phyloP scores from a whole-genome alignment of 768 basidiomycete species.

The Lyophyllum atratum region DNA sequence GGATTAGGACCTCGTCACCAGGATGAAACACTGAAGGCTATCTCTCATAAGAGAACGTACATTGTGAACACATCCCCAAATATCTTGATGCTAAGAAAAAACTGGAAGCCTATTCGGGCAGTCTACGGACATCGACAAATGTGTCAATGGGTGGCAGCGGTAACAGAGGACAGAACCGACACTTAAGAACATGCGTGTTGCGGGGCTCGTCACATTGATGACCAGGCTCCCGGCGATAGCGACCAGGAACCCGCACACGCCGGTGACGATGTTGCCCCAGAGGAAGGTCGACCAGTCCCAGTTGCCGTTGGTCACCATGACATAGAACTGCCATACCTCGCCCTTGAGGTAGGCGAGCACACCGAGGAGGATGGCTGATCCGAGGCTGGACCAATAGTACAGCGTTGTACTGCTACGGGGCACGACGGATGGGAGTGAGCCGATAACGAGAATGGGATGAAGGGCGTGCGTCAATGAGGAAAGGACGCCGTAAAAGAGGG shows the following conservation, averaged over 20 bases:
- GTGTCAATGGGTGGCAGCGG: not conserved
- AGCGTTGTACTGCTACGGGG: slow-evolving; percentile 71
- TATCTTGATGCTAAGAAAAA: slow-evolving; percentile 64
- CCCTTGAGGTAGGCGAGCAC: slow-evolving; percentile 66
- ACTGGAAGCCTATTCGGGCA: slow-evolving; percentile 74
- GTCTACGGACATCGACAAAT: slow-evolving; percentile 44
- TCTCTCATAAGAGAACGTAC: slow-evolving; percentile 37
- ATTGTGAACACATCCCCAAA: slow-evolving; percentile 69
- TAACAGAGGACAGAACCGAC: slow-evolving; percentile 19
- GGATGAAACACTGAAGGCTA: not conserved
- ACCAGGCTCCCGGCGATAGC: slow-evolving; percentile 77
- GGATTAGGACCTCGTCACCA: not conserved
- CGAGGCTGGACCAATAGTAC: slow-evolving; percentile 76
- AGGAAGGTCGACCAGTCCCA: slow-evolving; percentile 31
- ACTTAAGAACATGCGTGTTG: slow-evolving; percentile 80
- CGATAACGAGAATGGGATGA: slow-evolving; percentile 85
- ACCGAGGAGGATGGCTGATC: slow-evolving; percentile 60
- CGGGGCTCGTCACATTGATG: slow-evolving; percentile 83
- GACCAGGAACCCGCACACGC: slow-evolving; percentile 77
- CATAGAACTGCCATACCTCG: slow-evolving; percentile 55
- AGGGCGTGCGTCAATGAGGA: slow-evolving; percentile 71
- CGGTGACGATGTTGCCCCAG: slow-evolving; percentile 42
- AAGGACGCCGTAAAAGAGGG: slow-evolving; percentile 68
- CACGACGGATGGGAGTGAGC: slow-evolving; percentile 65
- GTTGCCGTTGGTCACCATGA: slow-evolving; percentile 37